Evolutionary conservation across 202 grass and related monocot species (phyloP), one percentile per base, ranked within the genome.

Genomic region (Setaria viridis): DNA sequence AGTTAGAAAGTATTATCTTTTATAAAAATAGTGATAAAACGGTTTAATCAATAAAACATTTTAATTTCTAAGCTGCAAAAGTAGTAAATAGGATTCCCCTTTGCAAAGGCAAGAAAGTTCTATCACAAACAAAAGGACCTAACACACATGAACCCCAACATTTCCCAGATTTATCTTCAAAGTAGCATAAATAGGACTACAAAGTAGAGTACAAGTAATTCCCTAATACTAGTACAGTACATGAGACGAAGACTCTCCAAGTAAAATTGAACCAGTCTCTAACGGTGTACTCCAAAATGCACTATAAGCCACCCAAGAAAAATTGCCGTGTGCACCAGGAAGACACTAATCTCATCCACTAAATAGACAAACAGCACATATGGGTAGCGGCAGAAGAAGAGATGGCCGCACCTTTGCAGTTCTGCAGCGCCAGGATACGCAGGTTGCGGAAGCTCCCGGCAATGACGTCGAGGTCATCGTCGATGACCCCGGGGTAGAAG

Each of bases 331-430:
- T 45, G 56, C 11, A 75, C n/a, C 16, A 56, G 49, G 20, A 69
- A 62, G 33, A 75, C 1, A 74, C 3, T 76, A 81, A 80, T 81
- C 16, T 10, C 32, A 80, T 41, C 15, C 6, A 58, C 0, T 6
- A 57, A 37, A 19, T 15, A 20, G 16, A 63, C 51, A 48, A 47
- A 2, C 57, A 41, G 55, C 37, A 62, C 25, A 35, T 15, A 19
- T 37, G 59, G 66, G 37, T 66, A 13, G 54, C 10, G 33, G 9
- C 7, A 53, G 69, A 65, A 53, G 69, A 59, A 54, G 45, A 62
- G 37, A 85, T 86, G 16, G n/a, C 72, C 69, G n/a, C 76, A 94
- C 96, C 91, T 99, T 92, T 94, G 88, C 93, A 99, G 79, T 99
- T 91, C 50, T 84, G 85, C 47, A 99, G 82, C n/a, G 84, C 68